Evolutionary conservation across 805 yeast species (phyloP).

Genomic region (Citeromyces matritensis): DNA sequence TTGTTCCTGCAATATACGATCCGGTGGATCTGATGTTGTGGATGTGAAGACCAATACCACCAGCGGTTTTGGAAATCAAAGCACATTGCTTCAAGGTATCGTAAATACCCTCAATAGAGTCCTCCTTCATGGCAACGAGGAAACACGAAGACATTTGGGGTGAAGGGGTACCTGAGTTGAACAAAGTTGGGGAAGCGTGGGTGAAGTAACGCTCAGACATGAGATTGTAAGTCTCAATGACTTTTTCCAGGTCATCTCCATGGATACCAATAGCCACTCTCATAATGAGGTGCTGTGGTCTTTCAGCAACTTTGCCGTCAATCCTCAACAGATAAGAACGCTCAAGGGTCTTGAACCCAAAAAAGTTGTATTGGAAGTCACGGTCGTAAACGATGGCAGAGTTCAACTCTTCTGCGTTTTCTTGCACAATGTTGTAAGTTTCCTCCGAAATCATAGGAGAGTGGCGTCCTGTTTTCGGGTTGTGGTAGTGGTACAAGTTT

Average conservation of each 20-base stretch:
- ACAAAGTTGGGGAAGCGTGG: constrained; percentile 48
- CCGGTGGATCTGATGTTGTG: constrained; percentile 47
- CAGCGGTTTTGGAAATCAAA: constrained; percentile 45
- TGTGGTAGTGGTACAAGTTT: constrained; percentile 61
- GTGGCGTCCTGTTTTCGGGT: constrained; percentile 61
- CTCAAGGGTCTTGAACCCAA: constrained; percentile 48
- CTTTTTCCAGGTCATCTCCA: constrained; percentile 34
- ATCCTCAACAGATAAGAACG: constrained; percentile 40
- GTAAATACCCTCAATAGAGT: constrained; percentile 48
- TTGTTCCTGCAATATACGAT: constrained; percentile 46
- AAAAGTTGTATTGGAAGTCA: constrained; percentile 41
- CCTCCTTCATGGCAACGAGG: constrained; percentile 49
- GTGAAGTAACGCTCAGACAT: constrained; percentile 47
- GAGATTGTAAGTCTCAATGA: constrained; percentile 38
- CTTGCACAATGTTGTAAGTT: constrained; percentile 45
- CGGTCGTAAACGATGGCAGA: constrained; percentile 62
- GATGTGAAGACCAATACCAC: constrained; percentile 49
- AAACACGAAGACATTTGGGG: constrained; percentile 52
- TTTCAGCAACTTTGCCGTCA: constrained; percentile 41
- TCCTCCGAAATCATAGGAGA: constrained; percentile 59
- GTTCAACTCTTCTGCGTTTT: constrained; percentile 52
- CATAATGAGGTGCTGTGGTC: constrained; percentile 49
- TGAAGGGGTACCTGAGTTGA: constrained; percentile 46
- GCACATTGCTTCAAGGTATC: constrained; percentile 48
- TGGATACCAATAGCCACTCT: constrained; percentile 50